Evolutionary conservation across 352 stramenopile genomes (phyloP), one percentile per base, ranked within the genome.

Genomic region (Peronospora tabacina): DNA sequence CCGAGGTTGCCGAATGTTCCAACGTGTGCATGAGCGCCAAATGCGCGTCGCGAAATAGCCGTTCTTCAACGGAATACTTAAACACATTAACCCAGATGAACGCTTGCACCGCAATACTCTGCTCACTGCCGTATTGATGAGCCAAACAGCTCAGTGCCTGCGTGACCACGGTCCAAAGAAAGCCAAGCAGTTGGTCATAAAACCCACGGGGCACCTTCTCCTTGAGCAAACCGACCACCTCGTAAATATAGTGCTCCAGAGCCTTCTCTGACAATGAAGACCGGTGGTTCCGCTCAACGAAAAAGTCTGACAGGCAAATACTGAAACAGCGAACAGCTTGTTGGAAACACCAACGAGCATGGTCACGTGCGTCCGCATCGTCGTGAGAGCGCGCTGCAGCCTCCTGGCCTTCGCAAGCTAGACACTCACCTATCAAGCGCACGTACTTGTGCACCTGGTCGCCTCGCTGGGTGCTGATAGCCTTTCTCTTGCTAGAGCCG

Each of bases 81-180:
- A 90, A 90, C 44, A 90, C 70, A 51, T 90, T 87, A 11, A 90
- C 71, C 79, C 79, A 90, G 4, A 87, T 66, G 42, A 90, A 90
- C 5, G 74, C 82, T 57, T 90, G 72, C 19, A 87, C 44, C 2
- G 65, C 66, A 15, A 58, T 58, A 22, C 64, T 71, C 33, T 53
- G 39, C 4, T 71, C 67, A 7, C 50, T 49, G 24, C 52, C 63
- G 4, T 69, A 56, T 12, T 70, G 55, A 15, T 53, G 55, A 10
- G 43, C 55, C 49, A 48, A 47, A 34, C 70, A 64, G 19, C 63
- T 59, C 4, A 86, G 52, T 6, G 63, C 69, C 45, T 86, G 74
- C 0, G 75, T 79, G 1, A 70, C 74, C 9, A 90, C 70, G 4
- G 70, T 67, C 79, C 75, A 87, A 2, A 87, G 49, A 45, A 86